Conservation (phyloP, 176 grass and related monocot species). For the Saccharum officinarum region DNA sequence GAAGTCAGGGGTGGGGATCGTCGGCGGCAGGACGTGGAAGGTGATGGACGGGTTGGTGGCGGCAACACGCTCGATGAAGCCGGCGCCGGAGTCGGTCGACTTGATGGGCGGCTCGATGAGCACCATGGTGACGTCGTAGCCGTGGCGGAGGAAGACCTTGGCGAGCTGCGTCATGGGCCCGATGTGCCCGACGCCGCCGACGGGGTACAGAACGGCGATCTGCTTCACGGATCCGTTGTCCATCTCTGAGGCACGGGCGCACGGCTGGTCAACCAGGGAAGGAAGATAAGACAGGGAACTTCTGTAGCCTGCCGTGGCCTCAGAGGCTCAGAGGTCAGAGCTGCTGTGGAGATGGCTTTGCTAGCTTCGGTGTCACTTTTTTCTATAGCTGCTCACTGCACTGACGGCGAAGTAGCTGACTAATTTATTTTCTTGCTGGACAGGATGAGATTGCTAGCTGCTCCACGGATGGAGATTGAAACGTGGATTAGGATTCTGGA, state of each 20-base stretch:
- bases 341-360: too few relatives aligned
- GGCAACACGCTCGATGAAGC: slow-evolving; percentile 39
- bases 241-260: neutral
- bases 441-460: too few relatives aligned
- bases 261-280: neutral
- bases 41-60: slow-evolving; percentile 43
- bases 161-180: slow-evolving; percentile 32
- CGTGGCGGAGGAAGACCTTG: slow-evolving; percentile 18
- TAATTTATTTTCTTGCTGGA: too few relatives aligned
- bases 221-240: neutral
- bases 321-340: too few relatives aligned
- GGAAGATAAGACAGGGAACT: neutral
- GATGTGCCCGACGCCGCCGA: slow-evolving; percentile 20
- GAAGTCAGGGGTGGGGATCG: neutral
- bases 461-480: too few relatives aligned
- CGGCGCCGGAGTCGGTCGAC: slow-evolving; percentile 10
- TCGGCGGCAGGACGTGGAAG: slow-evolving; percentile 42
- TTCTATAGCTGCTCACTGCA: too few relatives aligned
- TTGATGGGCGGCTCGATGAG: slow-evolving; percentile 29
- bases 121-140: slow-evolving; percentile 33
- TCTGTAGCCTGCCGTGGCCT: too few relatives aligned
- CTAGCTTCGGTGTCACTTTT: too few relatives aligned
- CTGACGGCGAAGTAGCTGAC: too few relatives aligned
- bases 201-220: slow-evolving; percentile 22
- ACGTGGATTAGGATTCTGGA: too few relatives aligned